Evolutionary conservation across 2,329 filamentous ascomycete species (phyloP), one percentile per base, ranked within the genome.

Genomic region (Diplodia sapinea): DNA sequence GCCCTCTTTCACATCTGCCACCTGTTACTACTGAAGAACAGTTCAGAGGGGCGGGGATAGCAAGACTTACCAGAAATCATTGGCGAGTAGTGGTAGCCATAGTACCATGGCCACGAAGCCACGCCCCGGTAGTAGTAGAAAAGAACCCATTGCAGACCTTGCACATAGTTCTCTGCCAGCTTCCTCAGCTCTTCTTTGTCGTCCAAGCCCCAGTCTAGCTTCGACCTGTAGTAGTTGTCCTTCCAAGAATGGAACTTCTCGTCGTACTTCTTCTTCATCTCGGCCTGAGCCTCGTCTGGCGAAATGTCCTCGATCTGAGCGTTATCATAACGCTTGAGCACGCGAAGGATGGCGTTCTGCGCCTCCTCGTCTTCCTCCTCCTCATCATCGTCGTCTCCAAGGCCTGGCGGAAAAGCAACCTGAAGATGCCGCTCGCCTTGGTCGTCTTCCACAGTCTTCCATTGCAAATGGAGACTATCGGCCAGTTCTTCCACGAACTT

Each of bases 101-200:
- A 99, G 81, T 92, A 99, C 95, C 95, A 99, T 15, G 95, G 93
- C 95, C 95, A 99, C 13, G 94, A 98, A 17, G 93, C 95, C 69
- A 99, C 95, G 70, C 95, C 95, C 65, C 90, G 90, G 81, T 99
- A 99, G 80, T 99, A 99, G 82, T 99, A 99, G 79, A 91, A 97
- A 61, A 99, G 83, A 52, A 99, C 95, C 96, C 95, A 99, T 78
- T 99, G 95, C 69, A 99, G 82, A 69, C 95, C 95, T 80, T 99
- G 92, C 7, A 99, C 93, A 74, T 99, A 99, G 80, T 98, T 99
- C 79, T 98, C 93, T 31, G 92, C 91, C 69, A 99, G 84, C 71
- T 91, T 89, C 65, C 84, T 89, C 75, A 98, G 85, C 78, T 96
- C 93, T 50, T 88, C 88, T 71, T 94, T 90, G 73, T 92, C 90